Evolutionary conservation across 192 early-diverging fungal species (phyloP), one percentile per base, ranked within the genome.

Genomic region (Dissophora ornata): DNA sequence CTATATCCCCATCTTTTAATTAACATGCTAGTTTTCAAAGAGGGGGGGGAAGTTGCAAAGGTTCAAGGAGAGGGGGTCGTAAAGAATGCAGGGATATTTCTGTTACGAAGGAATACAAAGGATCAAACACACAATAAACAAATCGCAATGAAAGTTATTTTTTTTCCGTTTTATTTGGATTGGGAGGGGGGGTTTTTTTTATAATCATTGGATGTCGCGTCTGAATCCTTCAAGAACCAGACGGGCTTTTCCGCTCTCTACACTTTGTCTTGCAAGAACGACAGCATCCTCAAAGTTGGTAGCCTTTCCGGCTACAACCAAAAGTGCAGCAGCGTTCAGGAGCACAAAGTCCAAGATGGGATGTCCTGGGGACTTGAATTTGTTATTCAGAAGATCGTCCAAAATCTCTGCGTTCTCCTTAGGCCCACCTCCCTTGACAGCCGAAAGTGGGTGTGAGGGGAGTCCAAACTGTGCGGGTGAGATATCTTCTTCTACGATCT

Each of bases 381-480:
- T 66, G 51, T 89, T 87, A 63, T 74, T 81, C n/a, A 99, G 81
- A 30, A 98, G 65, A 16, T 87, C 79, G 15, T 66, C 56, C 68
- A 99, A 84, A 19, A 85, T 90, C 1, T 67, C 77, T n/a, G 92
- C 90, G 82, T 98, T 98, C 48, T 90, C 85, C 21, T 65, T 19
- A 59, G 91, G 67, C 40, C 87, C 80, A 21, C 93, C 89, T 47
- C 94, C 89, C 60, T 85, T 75, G 73, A 97, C 95, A 0, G 80
- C 61, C 0, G 81, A 47, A 50, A 99, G 81, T 41, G 93, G 85
- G 58, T 96, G 92, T 9, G 84, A 80, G 0, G 82, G 66, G 2
- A 99, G 81, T n/a, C 94, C 95, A 83, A 98, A 99, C 79, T 96
- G 94, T 8, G 85, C 73, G 0, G 96, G 96, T 19, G 90, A 86